phyloP scores from a whole-genome alignment of 2,329 filamentous ascomycete genomes.

The Hymenoscyphus occultus region DNA sequence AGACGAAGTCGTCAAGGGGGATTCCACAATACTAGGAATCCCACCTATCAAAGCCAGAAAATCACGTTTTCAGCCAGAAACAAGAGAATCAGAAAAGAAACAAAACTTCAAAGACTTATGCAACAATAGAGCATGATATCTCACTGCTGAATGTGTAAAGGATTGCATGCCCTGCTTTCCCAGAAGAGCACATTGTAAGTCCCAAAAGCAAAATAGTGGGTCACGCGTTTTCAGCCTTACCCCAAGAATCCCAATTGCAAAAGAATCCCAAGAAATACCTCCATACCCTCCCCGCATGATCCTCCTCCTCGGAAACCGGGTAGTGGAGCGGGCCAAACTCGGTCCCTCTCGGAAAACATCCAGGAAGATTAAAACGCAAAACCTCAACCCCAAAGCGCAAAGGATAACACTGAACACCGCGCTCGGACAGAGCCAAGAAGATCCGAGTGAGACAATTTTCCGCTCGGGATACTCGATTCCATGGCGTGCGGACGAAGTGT shows the following conservation, averaged over 20 bases:
- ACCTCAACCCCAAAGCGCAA: constrained; percentile 1
- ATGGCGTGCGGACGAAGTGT: neutral
- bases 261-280: neutral
- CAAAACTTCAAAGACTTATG: neutral
- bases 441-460: neutral
- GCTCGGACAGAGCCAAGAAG: constrained; percentile 3
- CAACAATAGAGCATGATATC: neutral
- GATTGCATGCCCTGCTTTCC: neutral
- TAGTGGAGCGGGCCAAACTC: neutral
- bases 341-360: neutral
- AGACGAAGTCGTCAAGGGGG: neutral
- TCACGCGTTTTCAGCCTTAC: neutral
- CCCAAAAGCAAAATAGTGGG: neutral
- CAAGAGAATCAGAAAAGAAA: no score
- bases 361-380: neutral
- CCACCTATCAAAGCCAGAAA: neutral
- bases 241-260: neutral
- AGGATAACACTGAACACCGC: neutral
- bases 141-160: neutral
- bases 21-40: neutral
- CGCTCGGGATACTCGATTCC: neutral
- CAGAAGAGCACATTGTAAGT: neutral
- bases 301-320: neutral
- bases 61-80: no score
- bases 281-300: neutral